These are phyloP conservation scores for Pulveroboletus ravenelii DNA, from an alignment of 768 basidiomycete genomes.

Conservation along the genomic window DNA sequence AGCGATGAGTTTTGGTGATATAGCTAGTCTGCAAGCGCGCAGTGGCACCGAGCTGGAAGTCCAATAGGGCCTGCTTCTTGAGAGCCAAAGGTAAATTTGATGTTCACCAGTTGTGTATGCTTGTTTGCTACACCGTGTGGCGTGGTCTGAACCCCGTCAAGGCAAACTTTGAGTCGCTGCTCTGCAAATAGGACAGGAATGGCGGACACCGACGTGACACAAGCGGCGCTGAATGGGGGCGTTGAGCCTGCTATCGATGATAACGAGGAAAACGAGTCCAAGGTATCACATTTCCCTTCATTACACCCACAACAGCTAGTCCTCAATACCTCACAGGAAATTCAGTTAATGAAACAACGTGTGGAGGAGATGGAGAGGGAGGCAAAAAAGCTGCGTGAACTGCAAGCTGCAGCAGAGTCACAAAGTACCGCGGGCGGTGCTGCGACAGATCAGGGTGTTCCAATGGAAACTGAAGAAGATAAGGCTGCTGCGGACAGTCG, in stretches of 20 bases:
- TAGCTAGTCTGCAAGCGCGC: neutral
- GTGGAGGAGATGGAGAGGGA: constrained; percentile 93
- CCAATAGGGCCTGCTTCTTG: too few species aligned
- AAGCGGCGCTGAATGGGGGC: constrained; percentile 33
- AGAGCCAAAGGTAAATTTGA: too few species aligned
- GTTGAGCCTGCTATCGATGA: constrained; percentile 42
- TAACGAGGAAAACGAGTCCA: constrained; percentile 60
- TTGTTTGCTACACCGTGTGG: constrained; percentile 28
- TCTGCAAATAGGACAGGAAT: constrained; percentile 30
- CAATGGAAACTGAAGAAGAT: constrained; percentile 83
- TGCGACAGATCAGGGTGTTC: constrained; percentile 41
- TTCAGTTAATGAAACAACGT: constrained; percentile 84
- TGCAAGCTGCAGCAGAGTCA: constrained; percentile 74
- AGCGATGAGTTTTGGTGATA: neutral
- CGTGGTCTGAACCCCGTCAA: constrained; percentile 8
- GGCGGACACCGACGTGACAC: constrained; percentile 50
- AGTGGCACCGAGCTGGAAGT: neutral
- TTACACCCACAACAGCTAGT: constrained; percentile 3
- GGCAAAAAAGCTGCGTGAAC: constrained; percentile 80
- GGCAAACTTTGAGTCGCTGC: constrained; percentile 23
- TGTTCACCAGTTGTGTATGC: constrained; percentile 16
- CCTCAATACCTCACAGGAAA: constrained; percentile 53
- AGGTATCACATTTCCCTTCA: constrained; percentile 34
- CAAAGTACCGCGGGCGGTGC: constrained; percentile 44
- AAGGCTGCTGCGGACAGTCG: constrained; percentile 73